phyloP scores from a whole-genome alignment of 768 basidiomycete species.

The Boletales sp. region DNA sequence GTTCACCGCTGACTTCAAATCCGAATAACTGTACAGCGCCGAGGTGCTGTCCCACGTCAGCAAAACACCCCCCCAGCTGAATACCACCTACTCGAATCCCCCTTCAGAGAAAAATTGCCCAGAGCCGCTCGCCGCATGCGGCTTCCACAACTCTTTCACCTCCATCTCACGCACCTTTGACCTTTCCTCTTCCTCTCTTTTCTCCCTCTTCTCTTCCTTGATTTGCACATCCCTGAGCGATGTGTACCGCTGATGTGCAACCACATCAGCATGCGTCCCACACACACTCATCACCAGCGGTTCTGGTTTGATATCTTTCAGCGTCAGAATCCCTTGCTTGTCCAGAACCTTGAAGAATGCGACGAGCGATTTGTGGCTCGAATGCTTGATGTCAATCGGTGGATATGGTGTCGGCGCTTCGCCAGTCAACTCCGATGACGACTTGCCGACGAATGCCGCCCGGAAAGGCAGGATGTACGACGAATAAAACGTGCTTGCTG shows the following conservation, averaged over 20 bases:
- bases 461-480: conserved; percentile 74
- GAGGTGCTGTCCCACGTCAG: conserved; percentile 38
- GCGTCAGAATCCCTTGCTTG: conserved; percentile 67
- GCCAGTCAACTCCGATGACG: conserved; percentile 9
- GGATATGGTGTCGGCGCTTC: conserved; percentile 32
- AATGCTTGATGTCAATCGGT: conserved; percentile 71
- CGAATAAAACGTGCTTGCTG: conserved; percentile 73
- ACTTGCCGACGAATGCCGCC: conserved; percentile 50
- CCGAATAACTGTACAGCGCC: conserved; percentile 50
- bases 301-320: conserved; percentile 58
- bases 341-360: conserved; percentile 77
- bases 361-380: conserved; percentile 75
- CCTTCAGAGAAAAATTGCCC: conserved; percentile 60
- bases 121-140: conserved; percentile 46
- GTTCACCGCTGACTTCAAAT: conserved; percentile 58
- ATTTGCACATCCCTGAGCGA: conserved; percentile 67
- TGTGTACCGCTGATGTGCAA: conserved; percentile 45
- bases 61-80: neutral
- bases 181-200: conserved; percentile 48
- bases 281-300: conserved; percentile 57
- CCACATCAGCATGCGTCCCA: conserved; percentile 53
- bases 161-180: conserved; percentile 47
- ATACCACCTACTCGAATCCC: conserved; percentile 53
- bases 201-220: conserved; percentile 58
- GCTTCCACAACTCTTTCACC: conserved; percentile 75